Evolutionary conservation across 2,329 filamentous ascomycete species (phyloP), one percentile per base, ranked within the genome.

Genomic region (Penicillium sp.): DNA sequence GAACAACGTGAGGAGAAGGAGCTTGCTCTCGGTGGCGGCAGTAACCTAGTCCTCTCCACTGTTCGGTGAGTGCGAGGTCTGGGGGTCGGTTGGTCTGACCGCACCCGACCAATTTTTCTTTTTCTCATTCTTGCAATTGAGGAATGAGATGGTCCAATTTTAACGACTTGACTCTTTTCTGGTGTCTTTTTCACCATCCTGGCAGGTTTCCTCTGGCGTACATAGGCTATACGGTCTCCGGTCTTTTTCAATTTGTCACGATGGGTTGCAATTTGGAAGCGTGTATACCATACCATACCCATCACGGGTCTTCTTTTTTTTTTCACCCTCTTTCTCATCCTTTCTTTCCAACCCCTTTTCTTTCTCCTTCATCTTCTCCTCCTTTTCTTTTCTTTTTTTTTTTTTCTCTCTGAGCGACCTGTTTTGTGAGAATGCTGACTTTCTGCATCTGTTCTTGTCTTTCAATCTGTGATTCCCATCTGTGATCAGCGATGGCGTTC

Each of bases 1-100:
- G 72, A 72, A 25, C 71, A 73, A 30, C 67, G 66, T 11, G 72
- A 72, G 22, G 70, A 73, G 33, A 66, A 68, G 26, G 67, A 71
- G 19, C 60, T 68, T 48, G 66, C 61, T 45, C 59, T 67, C 43
- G 69, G 73, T 51, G 70, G 70, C 53, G 63, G 62, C 45, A 67
- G 60, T 51, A 67, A 63, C 8, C 69, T 74, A 42, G 61, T 68
- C 22, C 71, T 76, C 48, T 67, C 65, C 51, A 66, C 71, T 42
- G 66, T 11, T n/a, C 35, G 71, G 59, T 75, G 63, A 69, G 60
- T 43, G 46, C 26, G 30, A 55, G 7, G 49, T 7, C 14, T 42
- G 7, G 6, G 6, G 8, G 19, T 22, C 11, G 35, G 5, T 42
- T 10, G n/a, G 26, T n/a, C 8, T 30, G 8, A 51, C 7, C 28